phyloP scores from a whole-genome alignment of 257 asterid species.

The Oldenlandia corymbosa region DNA sequence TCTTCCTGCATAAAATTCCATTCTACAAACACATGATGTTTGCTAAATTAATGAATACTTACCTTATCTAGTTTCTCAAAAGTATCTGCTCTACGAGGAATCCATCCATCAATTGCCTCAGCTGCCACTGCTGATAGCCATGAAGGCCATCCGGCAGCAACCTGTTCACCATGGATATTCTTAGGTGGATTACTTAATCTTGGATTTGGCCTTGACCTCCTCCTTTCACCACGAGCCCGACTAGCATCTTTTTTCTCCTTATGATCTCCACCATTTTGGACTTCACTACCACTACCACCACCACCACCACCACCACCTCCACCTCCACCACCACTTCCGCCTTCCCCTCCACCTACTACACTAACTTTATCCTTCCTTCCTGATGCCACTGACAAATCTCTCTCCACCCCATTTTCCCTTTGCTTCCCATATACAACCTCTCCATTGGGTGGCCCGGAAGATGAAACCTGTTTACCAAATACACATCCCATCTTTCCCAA shows the following conservation, averaged over 20 bases:
- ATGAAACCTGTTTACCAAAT: slow-evolving; percentile 66
- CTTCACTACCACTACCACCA: slow-evolving; percentile 36
- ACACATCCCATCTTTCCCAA: slow-evolving; percentile 84
- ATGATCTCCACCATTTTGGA: slow-evolving; percentile 47
- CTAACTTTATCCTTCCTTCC: slow-evolving; percentile 62
- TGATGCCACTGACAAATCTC: slow-evolving; percentile 43
- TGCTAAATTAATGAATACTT: slow-evolving; percentile 14
- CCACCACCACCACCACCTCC: slow-evolving; percentile 23
- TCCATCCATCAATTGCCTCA: slow-evolving; percentile 85
- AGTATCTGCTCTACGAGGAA: slow-evolving; percentile 80
- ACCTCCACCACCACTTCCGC: no score
- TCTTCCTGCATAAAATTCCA: slow-evolving; percentile 8
- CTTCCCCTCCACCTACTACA: slow-evolving; percentile 39
- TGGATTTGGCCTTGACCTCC: slow-evolving; percentile 74
- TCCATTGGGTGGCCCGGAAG: slow-evolving; percentile 46
- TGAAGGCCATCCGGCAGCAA: slow-evolving; percentile 91
- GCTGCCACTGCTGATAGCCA: slow-evolving; percentile 91
- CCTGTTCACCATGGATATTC: slow-evolving; percentile 78
- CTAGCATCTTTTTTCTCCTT: slow-evolving; percentile 41
- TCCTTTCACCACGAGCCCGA: slow-evolving; percentile 52
- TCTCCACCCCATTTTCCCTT: slow-evolving; percentile 36
- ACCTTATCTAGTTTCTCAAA: slow-evolving; percentile 83
- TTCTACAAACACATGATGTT: neutral
- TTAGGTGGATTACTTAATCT: slow-evolving; percentile 78
- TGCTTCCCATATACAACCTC: slow-evolving; percentile 44